Evolutionary conservation across 257 asterid species (phyloP).

Genomic region (Scutellaria barbata): DNA sequence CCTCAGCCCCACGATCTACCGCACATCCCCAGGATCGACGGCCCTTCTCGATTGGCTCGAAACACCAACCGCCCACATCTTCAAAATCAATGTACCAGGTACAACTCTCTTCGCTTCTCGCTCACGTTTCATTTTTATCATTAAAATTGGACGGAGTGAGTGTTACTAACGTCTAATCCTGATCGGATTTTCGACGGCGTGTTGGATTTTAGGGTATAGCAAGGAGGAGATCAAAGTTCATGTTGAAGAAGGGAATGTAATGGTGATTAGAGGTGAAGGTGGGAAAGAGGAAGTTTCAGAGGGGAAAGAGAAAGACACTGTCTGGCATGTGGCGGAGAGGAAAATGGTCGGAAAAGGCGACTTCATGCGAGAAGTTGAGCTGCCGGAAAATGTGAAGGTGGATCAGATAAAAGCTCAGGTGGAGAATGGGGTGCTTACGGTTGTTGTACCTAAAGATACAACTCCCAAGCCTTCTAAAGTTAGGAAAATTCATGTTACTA

Average conservation of each 20-base stretch:
- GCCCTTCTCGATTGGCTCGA: constrained; percentile 85
- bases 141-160: too few relatives aligned
- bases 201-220: constrained; percentile 53
- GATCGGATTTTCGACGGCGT: not conserved
- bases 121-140: too few relatives aligned
- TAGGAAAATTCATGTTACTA: constrained; percentile 63
- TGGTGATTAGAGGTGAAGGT: constrained; percentile 65
- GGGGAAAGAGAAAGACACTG: constrained; percentile 54
- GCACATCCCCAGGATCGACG: constrained; percentile 53
- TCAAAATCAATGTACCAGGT: constrained; percentile 83
- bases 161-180: too few relatives aligned
- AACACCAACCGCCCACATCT: constrained; percentile 66
- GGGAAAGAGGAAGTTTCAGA: constrained; percentile 39
- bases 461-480: constrained; percentile 60
- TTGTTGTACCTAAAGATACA: constrained; percentile 75
- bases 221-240: constrained; percentile 75
- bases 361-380: constrained; percentile 64
- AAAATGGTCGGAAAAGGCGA: constrained; percentile 44
- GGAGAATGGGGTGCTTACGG: constrained; percentile 81
- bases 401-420: constrained; percentile 81
- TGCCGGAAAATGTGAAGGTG: constrained; percentile 75
- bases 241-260: constrained; percentile 69
- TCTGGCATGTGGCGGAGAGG: constrained; percentile 94
- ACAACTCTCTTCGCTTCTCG: not conserved
- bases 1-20: constrained; percentile 55